These are phyloP conservation scores for Colletotrichum sojae DNA, from an alignment of 2,329 filamentous ascomycete genomes.

Conservation along the genomic window DNA sequence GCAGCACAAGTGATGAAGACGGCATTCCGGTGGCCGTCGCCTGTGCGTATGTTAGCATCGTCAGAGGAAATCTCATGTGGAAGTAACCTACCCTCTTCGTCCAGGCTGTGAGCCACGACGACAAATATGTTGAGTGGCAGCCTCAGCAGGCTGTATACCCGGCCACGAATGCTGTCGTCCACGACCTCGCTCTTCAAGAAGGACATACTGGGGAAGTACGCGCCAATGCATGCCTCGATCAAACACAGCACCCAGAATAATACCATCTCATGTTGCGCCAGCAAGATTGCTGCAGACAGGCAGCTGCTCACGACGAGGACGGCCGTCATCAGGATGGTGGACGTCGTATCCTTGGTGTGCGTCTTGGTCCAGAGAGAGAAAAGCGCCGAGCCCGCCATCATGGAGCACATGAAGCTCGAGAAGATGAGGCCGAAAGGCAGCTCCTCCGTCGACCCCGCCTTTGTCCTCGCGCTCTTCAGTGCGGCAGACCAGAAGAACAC, in stretches of 20 bases:
- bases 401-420: slow-evolving; percentile 69
- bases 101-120: slow-evolving; percentile 61
- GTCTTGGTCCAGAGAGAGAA: slow-evolving; percentile 54
- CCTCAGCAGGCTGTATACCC: slow-evolving; percentile 70
- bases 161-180: slow-evolving; percentile 67
- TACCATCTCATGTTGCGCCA: slow-evolving; percentile 57
- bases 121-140: slow-evolving; percentile 71
- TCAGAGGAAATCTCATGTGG: background rate
- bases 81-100: slow-evolving; percentile 55
- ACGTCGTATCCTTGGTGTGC: slow-evolving; percentile 50
- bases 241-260: slow-evolving; percentile 71
- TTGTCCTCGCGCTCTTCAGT: slow-evolving; percentile 58
- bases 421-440: slow-evolving; percentile 66
- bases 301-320: slow-evolving; percentile 51
- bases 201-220: slow-evolving; percentile 70
- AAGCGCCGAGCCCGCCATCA: slow-evolving; percentile 68
- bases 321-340: slow-evolving; percentile 52
- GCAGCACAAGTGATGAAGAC: slow-evolving; percentile 46
- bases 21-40: slow-evolving; percentile 48
- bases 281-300: slow-evolving; percentile 56
- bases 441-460: slow-evolving; percentile 46
- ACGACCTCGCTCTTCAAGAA: slow-evolving; percentile 67
- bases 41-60: slow-evolving; percentile 37
- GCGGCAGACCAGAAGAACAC: slow-evolving; percentile 74
- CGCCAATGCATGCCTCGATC: slow-evolving; percentile 70